These are phyloP conservation scores for Thalia dealbata DNA, from an alignment of 176 grass and related monocot genomes.

Conservation along the genomic window DNA sequence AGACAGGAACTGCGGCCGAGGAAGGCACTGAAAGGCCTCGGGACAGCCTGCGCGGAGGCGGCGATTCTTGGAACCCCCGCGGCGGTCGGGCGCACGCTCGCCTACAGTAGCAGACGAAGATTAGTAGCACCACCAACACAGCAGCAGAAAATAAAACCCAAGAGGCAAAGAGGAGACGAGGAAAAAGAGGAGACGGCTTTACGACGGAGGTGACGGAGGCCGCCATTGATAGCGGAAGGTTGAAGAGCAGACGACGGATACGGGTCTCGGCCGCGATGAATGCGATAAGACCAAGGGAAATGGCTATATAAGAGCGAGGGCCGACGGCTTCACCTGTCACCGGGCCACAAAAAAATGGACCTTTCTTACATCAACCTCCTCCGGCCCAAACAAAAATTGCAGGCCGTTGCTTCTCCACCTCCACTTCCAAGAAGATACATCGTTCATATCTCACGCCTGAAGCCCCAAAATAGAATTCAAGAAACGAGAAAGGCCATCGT, in stretches of 20 bases:
- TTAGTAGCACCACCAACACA: background rate
- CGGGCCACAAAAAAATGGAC: background rate
- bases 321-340: background rate
- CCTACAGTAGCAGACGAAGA: constrained; percentile 24
- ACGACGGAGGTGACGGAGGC: constrained; percentile 11
- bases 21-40: constrained; percentile 8
- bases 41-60: constrained; percentile 9
- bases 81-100: constrained; percentile 23
- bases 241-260: background rate
- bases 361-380: too few species aligned
- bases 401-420: too few species aligned
- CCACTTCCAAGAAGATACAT: too few species aligned
- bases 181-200: background rate
- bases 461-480: too few species aligned
- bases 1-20: constrained; percentile 21
- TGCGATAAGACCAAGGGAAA: background rate
- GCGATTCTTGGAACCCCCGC: constrained; percentile 7
- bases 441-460: too few species aligned
- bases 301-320: background rate
- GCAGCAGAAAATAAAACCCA: background rate
- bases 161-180: background rate
- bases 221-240: background rate
- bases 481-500: too few species aligned
- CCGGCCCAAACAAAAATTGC: too few species aligned
- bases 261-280: background rate